A percentile compares a stretch with the other conserved stretches of the same genome.
These are phyloP conservation scores for Lachnellula cervina DNA, from an alignment of 2,329 filamentous ascomycete genomes.

Conservation along the genomic window DNA sequence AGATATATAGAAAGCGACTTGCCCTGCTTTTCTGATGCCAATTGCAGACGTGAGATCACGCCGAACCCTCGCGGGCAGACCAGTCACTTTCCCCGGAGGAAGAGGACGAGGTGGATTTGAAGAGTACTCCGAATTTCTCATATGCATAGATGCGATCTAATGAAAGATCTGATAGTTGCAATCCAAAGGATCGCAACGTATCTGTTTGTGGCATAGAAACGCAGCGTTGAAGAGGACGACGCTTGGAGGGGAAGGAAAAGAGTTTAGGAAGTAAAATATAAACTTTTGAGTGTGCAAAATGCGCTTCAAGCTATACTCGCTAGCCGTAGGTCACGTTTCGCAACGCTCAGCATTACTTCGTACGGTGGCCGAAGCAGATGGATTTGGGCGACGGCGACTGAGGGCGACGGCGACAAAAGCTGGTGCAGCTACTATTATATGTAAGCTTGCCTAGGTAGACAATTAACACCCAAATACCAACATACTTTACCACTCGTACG, in stretches of 20 bases:
- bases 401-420: too few species aligned
- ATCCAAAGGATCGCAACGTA: constrained; percentile 32
- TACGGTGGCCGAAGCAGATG: background rate
- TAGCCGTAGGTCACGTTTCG: background rate
- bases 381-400: too few species aligned
- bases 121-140: constrained; percentile 99
- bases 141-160: constrained; percentile 53
- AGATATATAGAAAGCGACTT: constrained; percentile 31
- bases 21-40: constrained; percentile 89
- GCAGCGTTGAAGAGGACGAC: constrained; percentile 86
- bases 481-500: too few species aligned
- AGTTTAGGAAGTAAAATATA: constrained; percentile 1
- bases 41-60: constrained; percentile 78
- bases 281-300: background rate
- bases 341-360: background rate
- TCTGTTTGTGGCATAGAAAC: constrained; percentile 91
- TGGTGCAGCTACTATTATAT: too few species aligned
- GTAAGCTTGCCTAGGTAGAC: too few species aligned
- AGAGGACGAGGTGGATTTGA: constrained; percentile 51
- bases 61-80: constrained; percentile 82
- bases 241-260: constrained; percentile 50
- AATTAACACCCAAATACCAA: too few species aligned
- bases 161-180: constrained; percentile 26
- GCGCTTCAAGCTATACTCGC: constrained; percentile 7
- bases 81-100: constrained; percentile 40